Evolutionary conservation across 306 rosid genomes (phyloP).

Genomic region (Luffa aegyptiaca): DNA sequence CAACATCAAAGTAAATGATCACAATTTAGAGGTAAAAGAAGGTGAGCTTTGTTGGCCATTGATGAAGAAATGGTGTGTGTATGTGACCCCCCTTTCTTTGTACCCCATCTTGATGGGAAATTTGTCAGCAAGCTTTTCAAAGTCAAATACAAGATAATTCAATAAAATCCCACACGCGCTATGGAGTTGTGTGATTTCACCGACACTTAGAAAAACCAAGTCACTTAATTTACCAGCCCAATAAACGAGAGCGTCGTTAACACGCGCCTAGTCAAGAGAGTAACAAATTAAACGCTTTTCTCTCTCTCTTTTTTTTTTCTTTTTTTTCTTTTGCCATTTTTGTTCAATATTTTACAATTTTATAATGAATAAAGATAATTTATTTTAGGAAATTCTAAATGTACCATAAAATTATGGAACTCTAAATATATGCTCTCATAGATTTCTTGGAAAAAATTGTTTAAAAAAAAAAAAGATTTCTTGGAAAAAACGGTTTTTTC

Average conservation of each 20-base stretch:
- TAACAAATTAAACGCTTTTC: not conserved
- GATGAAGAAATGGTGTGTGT: not conserved
- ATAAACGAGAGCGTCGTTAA: not conserved
- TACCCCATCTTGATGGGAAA: not conserved
- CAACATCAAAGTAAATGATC: not conserved
- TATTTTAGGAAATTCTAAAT: not conserved
- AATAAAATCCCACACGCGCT: not conserved
- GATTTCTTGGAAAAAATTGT: no score
- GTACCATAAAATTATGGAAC: no score
- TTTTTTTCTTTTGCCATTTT: not conserved
- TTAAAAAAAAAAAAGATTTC: no score
- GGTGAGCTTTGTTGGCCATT: not conserved
- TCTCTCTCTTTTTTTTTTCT: not conserved
- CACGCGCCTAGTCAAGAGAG: not conserved
- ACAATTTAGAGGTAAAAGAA: not conserved
- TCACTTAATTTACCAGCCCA: not conserved
- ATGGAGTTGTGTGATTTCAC: not conserved
- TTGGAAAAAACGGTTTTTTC: no score
- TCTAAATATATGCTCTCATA: no score
- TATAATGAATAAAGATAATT: no score
- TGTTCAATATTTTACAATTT: no score
- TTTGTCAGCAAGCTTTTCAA: not conserved
- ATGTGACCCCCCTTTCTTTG: not conserved
- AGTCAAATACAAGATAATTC: not conserved
- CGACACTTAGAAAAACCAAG: not conserved